Percentiles rank a stretch among this genome's conserved stretches.
phyloP scores from a whole-genome alignment of 129 eudicot species.

The Centella asiatica region DNA sequence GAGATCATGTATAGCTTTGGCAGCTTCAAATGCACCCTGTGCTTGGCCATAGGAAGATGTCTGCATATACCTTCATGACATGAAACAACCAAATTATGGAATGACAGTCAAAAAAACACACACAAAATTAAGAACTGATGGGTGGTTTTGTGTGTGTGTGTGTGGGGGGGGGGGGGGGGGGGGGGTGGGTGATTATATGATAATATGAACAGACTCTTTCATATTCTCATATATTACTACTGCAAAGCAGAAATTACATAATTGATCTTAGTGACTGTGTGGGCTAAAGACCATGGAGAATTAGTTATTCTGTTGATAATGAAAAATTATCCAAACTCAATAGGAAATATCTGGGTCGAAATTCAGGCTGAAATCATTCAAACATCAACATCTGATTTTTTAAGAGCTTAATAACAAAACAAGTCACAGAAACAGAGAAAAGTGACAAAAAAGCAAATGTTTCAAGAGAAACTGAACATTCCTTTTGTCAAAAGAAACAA shows the following conservation, averaged over 20 bases:
- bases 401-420: no score
- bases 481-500: no score
- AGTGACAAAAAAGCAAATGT: no score
- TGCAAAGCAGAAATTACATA: neutral
- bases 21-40: constrained; percentile 78
- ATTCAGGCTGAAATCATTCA: neutral
- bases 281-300: neutral
- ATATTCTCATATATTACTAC: neutral
- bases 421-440: no score
- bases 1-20: constrained; percentile 73
- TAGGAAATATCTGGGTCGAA: no score
- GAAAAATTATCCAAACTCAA: neutral
- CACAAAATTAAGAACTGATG: no score
- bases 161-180: no score
- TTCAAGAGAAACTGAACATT: no score
- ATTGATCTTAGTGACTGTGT: neutral
- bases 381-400: neutral
- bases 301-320: neutral
- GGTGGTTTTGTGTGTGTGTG: no score
- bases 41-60: constrained; percentile 65
- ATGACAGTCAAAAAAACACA: neutral
- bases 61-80: constrained; percentile 49
- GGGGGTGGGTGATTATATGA: neutral
- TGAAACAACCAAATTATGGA: neutral
- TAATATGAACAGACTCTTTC: neutral